These are phyloP conservation scores for Entomortierella parvispora DNA, from an alignment of 192 early-diverging fungal species.

Conservation along the genomic window DNA sequence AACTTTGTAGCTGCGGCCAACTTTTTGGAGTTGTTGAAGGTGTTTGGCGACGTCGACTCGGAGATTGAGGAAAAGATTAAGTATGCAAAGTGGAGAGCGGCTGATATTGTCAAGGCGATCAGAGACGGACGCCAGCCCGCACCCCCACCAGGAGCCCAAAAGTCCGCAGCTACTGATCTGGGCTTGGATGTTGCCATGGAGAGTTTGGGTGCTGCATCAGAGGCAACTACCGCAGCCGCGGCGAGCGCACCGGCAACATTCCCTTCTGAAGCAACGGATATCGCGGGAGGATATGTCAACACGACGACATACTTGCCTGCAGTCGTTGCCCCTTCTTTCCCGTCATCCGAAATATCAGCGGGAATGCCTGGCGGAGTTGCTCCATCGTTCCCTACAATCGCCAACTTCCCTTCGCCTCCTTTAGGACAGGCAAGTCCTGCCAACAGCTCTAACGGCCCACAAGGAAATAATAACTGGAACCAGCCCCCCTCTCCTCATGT, in stretches of 20 bases:
- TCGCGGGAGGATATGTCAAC: not conserved
- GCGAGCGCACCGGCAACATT: not conserved
- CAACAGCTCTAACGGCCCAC: not conserved
- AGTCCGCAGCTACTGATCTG: not conserved
- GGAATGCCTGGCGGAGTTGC: not conserved
- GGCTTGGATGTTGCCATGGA: not conserved
- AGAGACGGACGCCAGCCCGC: constrained; percentile 82
- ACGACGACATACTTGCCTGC: constrained; percentile 4
- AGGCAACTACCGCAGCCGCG: not conserved
- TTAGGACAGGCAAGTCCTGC: constrained; percentile 8
- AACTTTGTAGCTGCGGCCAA: constrained; percentile 89
- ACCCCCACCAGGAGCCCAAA: constrained; percentile 63
- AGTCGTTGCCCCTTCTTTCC: not conserved
- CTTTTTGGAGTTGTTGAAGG: constrained; percentile 88
- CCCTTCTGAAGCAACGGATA: not conserved
- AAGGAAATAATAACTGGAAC: constrained; percentile 3
- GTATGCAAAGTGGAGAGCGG: constrained; percentile 96
- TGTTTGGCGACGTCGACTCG: constrained; percentile 80
- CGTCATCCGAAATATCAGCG: not conserved
- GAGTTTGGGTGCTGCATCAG: constrained; percentile 1
- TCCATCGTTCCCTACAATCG: constrained; percentile 31
- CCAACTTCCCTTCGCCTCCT: constrained; percentile 45
- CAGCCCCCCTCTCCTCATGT: constrained; percentile 10
- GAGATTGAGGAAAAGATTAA: constrained; percentile 89
- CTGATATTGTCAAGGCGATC: constrained; percentile 92